Evolutionary conservation across 345 rosid species (phyloP).

Genomic region (Adansonia digitata): DNA sequence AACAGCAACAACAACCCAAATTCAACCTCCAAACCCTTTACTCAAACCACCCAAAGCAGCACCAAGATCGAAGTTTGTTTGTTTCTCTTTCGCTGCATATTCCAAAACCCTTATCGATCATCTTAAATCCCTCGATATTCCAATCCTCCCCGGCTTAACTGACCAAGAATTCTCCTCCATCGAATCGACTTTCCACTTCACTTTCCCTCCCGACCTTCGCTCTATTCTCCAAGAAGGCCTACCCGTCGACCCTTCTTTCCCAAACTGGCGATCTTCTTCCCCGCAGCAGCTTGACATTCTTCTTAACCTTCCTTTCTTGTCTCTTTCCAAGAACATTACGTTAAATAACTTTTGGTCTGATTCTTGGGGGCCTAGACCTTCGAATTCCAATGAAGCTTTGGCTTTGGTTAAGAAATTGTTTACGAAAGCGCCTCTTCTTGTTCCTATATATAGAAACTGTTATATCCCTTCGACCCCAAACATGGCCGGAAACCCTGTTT

Average conservation of each 20-base stretch:
- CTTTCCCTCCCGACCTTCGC: slow-evolving; percentile 87
- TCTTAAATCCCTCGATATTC: slow-evolving; percentile 44
- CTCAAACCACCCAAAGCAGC: no score
- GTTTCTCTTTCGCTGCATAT: slow-evolving; percentile 68
- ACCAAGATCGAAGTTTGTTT: slow-evolving; percentile 33
- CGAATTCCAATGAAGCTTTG: slow-evolving; percentile 21
- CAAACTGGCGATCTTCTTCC: slow-evolving; percentile 75
- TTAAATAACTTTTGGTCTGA: slow-evolving; percentile 58
- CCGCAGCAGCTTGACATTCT: slow-evolving; percentile 53
- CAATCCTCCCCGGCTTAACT: slow-evolving; percentile 56
- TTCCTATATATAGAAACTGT: slow-evolving; percentile 56
- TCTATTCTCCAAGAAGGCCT: slow-evolving; percentile 74
- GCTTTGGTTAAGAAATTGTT: slow-evolving; percentile 23
- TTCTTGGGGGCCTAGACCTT: slow-evolving; percentile 63
- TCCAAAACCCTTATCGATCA: slow-evolving; percentile 49
- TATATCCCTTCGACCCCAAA: slow-evolving; percentile 56
- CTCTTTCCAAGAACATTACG: slow-evolving; percentile 41
- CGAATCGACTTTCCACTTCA: slow-evolving; percentile 52
- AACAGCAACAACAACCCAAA: slow-evolving; percentile 1
- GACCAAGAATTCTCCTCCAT: slow-evolving; percentile 52
- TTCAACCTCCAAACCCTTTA: neutral
- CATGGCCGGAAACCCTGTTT: slow-evolving; percentile 65
- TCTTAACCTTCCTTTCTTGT: slow-evolving; percentile 42
- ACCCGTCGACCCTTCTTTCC: slow-evolving; percentile 64
- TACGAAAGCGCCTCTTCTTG: slow-evolving; percentile 50